Base-by-base conservation (phyloP, 2,329 filamentous ascomycete species). In the Chaetomium sp. region DNA sequence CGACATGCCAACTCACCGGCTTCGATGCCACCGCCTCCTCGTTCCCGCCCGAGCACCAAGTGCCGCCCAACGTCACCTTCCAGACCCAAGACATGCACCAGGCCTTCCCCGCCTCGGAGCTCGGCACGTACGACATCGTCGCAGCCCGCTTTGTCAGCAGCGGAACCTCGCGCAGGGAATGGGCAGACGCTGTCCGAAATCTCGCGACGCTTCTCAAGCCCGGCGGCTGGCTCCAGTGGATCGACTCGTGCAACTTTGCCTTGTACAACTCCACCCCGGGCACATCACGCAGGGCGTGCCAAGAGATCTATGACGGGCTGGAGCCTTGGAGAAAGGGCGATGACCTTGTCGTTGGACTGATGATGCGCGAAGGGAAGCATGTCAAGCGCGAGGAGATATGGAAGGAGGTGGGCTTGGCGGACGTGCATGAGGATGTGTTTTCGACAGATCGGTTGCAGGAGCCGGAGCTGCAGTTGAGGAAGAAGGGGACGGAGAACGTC, bases 111-210 rank as follows among this genome's bases (percentile, higher is more conserved):
- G 50, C 35, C 10, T 62, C 63, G 9, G 68, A 72, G 31, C 35
- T 60, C 23, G 69, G 68, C 4, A 68, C 68, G 42, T 74, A 72
- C 55, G 72, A 73, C 60, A 42, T 73, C 16, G 72, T 73, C 19
- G 69, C 71, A 6, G 68, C 68, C 31, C 71, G 72, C 27, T 71
- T 74, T 61, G 64, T 71, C 50, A 72, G 55, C 55, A 57, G 55
- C 35, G 55, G 35, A 7, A 57, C 25, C 9, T 47, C 55, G 38
- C 55, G 55, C 35, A 10, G 10, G 3, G 35, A 47, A 4, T 57
- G 55, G 55, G 23, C 21, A 4, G 21, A 13, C 6, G 55, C 25
- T 2, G 23, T 47, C 3, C 5, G 3, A 2, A 57, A 57, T 9
- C 13, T 57, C 8, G 19, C 23, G 13, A 27, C 33, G 1, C 38